Conservation (phyloP, 2,329 filamentous ascomycete species). For the Verticillium klebahnii region DNA sequence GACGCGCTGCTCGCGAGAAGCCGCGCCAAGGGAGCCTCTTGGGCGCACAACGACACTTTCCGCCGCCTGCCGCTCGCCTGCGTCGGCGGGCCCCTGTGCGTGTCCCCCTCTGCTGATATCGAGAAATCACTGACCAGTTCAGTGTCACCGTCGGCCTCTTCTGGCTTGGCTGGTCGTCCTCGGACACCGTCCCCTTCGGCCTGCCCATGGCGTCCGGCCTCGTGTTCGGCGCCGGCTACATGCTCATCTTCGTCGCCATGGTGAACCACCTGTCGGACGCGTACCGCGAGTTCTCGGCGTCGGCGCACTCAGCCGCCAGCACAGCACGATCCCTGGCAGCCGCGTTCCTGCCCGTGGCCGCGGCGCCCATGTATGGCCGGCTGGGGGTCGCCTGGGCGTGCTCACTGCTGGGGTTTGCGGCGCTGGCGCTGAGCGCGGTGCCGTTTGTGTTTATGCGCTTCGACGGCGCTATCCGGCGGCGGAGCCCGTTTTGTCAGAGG, state of each 20-base stretch:
- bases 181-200: constrained; percentile 40
- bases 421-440: constrained; percentile 43
- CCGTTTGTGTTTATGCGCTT: constrained; percentile 52
- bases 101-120: neutral
- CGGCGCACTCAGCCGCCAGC: constrained; percentile 15
- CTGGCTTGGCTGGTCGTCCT: constrained; percentile 59
- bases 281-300: constrained; percentile 37
- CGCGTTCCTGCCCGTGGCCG: constrained; percentile 50
- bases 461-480: constrained; percentile 15
- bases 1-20: constrained; percentile 21
- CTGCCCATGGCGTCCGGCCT: constrained; percentile 57
- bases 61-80: constrained; percentile 40
- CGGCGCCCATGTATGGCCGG: constrained; percentile 41
- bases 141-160: constrained; percentile 44
- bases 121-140: neutral
- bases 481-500: neutral
- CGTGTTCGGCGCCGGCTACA: constrained; percentile 57
- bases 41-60: constrained; percentile 24
- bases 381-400: constrained; percentile 47
- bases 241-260: constrained; percentile 59
- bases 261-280: constrained; percentile 62
- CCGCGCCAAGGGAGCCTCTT: constrained; percentile 18
- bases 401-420: constrained; percentile 46
- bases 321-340: constrained; percentile 13
- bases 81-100: constrained; percentile 57